phyloP scores from a whole-genome alignment of 352 stramenopile species.

The Pythium vanterpoolii region DNA sequence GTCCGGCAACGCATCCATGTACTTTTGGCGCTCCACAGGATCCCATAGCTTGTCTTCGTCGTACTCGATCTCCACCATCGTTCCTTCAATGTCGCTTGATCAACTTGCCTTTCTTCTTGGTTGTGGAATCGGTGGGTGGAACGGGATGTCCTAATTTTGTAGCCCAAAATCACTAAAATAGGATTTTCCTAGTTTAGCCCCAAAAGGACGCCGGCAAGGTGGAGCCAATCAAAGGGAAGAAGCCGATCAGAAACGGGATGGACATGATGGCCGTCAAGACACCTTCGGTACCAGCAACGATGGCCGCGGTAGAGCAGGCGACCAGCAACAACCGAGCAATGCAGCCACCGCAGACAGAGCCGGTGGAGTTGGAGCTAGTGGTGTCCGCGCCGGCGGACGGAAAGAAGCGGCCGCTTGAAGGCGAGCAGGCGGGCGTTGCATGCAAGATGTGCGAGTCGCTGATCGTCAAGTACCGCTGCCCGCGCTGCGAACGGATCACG shows the following conservation, averaged over 20 bases:
- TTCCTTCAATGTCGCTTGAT: not conserved
- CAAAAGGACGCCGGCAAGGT: constrained; percentile 22
- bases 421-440: constrained; percentile 8
- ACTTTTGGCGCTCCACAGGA: constrained; percentile 69
- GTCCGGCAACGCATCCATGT: constrained; percentile 81
- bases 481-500: constrained; percentile 78
- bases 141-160: constrained; percentile 10
- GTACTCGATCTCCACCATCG: constrained; percentile 84
- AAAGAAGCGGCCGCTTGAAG: constrained; percentile 37
- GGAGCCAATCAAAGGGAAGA: constrained; percentile 20
- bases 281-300: too few species aligned
- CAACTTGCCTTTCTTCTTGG: constrained; percentile 19
- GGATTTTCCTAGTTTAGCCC: constrained; percentile 20
- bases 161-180: not conserved
- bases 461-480: constrained; percentile 84
- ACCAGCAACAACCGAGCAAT: not conserved
- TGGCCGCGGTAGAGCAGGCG: not conserved
- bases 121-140: constrained; percentile 13
- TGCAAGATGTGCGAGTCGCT: constrained; percentile 46
- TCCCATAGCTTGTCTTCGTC: constrained; percentile 87
- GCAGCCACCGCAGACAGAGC: not conserved
- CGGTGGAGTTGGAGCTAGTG: not conserved
- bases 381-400: not conserved
- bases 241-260: not conserved
- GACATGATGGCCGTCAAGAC: constrained; percentile 5